Evolutionary conservation across 192 early-diverging fungal genomes (phyloP).

Genomic region (Pilaira anomala): DNA sequence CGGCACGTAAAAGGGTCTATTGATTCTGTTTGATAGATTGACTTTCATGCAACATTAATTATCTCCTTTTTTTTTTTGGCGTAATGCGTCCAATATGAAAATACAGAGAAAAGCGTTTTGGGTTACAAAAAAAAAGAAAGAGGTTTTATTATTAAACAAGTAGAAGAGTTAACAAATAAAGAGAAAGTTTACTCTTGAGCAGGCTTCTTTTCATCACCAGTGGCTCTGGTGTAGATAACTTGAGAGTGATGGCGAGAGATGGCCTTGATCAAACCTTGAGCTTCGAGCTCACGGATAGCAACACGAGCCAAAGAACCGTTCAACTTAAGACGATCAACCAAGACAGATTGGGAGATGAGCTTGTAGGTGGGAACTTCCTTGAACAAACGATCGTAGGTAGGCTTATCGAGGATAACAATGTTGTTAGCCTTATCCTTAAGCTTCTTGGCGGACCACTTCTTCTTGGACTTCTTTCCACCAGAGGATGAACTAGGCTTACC

Average conservation of each 20-base stretch:
- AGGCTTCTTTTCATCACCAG: conserved; percentile 47
- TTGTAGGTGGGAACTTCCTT: conserved; percentile 99
- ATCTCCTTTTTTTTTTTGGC: no score
- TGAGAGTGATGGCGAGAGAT: conserved; percentile 91
- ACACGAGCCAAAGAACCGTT: conserved; percentile 96
- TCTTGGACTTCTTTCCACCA: conserved; percentile 61
- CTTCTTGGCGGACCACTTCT: conserved; percentile 99
- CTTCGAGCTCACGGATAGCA: conserved; percentile 91
- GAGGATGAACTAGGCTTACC: conserved; percentile 54
- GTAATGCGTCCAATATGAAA: no score
- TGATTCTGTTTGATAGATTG: no score
- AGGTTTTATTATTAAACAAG: no score
- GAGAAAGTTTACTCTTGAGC: no score
- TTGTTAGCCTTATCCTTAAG: conserved; percentile 99
- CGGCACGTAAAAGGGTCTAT: no score
- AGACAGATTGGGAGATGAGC: conserved; percentile 96
- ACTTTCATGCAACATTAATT: no score
- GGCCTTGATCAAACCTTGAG: conserved; percentile 88
- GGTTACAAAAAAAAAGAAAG: no score
- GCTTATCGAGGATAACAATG: conserved; percentile 94
- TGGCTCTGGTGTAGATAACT: conserved; percentile 74
- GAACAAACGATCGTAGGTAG: conserved; percentile 97
- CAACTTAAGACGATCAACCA: conserved; percentile 97
- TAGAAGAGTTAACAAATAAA: no score
- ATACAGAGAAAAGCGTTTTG: no score